Evolutionary conservation across 306 rosid genomes (phyloP).

Genomic region (Crataegus laevigata): DNA sequence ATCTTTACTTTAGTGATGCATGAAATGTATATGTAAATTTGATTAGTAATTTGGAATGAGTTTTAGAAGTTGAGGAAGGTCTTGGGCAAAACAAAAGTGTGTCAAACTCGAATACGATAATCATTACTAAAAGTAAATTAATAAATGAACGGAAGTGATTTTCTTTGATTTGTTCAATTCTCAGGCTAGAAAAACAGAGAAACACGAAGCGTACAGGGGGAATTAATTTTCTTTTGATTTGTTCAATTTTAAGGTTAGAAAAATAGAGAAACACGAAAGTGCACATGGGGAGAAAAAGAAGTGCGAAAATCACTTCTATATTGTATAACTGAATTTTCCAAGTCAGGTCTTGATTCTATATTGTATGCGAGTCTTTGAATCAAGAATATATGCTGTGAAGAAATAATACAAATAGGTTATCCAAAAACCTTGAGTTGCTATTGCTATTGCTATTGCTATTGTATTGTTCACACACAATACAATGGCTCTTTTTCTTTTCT

Average conservation of each 20-base stretch:
- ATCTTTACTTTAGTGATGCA: constrained; percentile 33
- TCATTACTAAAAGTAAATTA: neutral
- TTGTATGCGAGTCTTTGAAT: neutral
- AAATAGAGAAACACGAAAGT: no score
- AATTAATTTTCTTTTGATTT: no score
- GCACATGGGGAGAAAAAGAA: no score
- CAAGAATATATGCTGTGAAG: neutral
- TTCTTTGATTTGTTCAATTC: no score
- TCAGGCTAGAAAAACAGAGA: no score
- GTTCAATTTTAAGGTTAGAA: no score
- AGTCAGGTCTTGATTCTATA: neutral
- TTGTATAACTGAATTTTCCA: neutral
- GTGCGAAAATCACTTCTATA: no score
- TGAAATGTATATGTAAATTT: constrained; percentile 35
- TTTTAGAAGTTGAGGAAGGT: constrained; percentile 17
- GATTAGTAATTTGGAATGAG: constrained; percentile 25
- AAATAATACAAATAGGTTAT: neutral
- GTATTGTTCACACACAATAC: neutral
- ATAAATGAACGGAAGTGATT: no score
- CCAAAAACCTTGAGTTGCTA: neutral
- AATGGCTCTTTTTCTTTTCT: neutral
- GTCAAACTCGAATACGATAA: no score
- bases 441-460: no score
- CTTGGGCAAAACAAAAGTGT: neutral
- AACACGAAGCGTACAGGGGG: no score